phyloP scores from a whole-genome alignment of 2,329 filamentous ascomycete species.

The Colletotrichum sp. region DNA sequence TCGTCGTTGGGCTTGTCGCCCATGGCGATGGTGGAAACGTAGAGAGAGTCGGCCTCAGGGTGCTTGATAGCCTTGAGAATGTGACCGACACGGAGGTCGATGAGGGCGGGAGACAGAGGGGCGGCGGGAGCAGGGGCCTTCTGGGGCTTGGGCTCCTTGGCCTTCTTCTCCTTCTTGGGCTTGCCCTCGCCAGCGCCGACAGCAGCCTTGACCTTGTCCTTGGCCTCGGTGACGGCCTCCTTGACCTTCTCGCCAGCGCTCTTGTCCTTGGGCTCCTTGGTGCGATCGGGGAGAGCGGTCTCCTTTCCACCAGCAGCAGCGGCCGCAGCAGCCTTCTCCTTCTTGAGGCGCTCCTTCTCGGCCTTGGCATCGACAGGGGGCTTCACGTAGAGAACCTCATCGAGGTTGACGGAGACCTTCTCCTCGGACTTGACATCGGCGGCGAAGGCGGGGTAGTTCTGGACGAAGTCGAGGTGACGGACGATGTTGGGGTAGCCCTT shows the following conservation, averaged over 20 bases:
- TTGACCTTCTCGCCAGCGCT: conserved; percentile 54
- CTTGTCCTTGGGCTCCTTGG: conserved; percentile 67
- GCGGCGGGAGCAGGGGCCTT: conserved; percentile 73
- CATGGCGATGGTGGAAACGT: conserved; percentile 93
- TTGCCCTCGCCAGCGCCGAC: conserved; percentile 42
- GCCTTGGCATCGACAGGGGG: conserved; percentile 90
- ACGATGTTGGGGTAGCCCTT: conserved; percentile 90
- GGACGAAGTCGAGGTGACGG: conserved; percentile 90
- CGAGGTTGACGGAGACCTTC: conserved; percentile 79
- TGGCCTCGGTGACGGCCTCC: conserved; percentile 50
- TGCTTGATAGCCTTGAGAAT: conserved; percentile 96
- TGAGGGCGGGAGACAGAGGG: conserved; percentile 81
- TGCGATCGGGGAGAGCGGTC: conserved; percentile 61
- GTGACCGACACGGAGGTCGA: conserved; percentile 95
- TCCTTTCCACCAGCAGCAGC: conserved; percentile 51
- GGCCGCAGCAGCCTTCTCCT: conserved; percentile 81
- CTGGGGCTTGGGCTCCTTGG: conserved; percentile 80
- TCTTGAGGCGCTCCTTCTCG: conserved; percentile 96
- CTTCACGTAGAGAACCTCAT: conserved; percentile 85
- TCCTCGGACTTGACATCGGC: conserved; percentile 73
- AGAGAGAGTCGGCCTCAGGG: conserved; percentile 95
- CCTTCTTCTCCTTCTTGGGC: conserved; percentile 86
- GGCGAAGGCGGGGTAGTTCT: conserved; percentile 80
- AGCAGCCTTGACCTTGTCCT: conserved; percentile 53
- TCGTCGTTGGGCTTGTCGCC: conserved; percentile 89